Base-by-base conservation (phyloP, 1,139 yeast species). In the Blastobotrys serpentis region DNA sequence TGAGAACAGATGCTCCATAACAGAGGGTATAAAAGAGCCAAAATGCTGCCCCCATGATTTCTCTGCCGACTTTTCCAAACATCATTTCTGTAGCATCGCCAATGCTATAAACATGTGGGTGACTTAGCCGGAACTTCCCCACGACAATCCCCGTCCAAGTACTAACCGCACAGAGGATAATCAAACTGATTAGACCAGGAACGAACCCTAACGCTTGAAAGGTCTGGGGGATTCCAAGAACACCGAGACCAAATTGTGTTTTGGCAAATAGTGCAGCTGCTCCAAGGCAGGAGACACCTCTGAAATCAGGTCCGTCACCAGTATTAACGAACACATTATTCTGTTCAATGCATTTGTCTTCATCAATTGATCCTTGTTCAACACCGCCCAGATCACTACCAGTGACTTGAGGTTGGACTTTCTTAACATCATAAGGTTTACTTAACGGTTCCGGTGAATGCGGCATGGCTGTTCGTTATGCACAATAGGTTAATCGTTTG, bases 211-310 rank as follows among this genome's bases (percentile, higher is more conserved):
- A 65, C 1, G 78, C 79, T 1, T 82, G 76, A 57, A 76, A 79
- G 4, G 82, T 76, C 82, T 82, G 78, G 0, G 84, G 84, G 58
- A 79, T 79, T 14, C 82, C 77, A 77, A 79, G 72, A 50, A 78
- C 78, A 10, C 84, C 84, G 51, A 79, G 68, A 57, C 83, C 79
- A 37, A 79, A 78, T 61, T 79, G 79, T 60, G 79, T 84, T 2
- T 82, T 76, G 52, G 79, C 77, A 46, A 79, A 65, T 37, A 79
- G 68, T 6, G 81, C 82, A 0, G 83, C 80, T 0, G 83, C 78
- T 53, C 51, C 51, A 3, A 42, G 8, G 21, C 46, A 33, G 2
- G 46, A 40, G 7, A 48, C 43, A 2, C 51, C 51, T 21, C 51
- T 48, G 41, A 48, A 48, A 36, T 48, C 51, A n/a, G 51, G 51